Evolutionary conservation across 1,284 basidiomycete genomes (phyloP), one percentile per base, ranked within the genome.

Genomic region (Volvariella volvacea): DNA sequence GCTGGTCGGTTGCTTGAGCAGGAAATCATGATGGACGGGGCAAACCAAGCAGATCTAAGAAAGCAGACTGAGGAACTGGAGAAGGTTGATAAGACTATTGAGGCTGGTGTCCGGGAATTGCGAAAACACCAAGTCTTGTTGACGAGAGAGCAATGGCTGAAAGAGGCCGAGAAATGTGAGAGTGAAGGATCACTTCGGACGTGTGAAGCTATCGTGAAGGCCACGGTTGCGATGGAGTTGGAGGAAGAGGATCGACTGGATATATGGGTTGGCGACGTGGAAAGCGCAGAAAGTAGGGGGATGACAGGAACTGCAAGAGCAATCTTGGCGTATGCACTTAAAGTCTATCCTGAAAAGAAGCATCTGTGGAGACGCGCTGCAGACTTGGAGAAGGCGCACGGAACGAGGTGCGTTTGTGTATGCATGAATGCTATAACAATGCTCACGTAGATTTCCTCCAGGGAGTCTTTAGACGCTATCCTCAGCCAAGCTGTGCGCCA

Each of bases 121-220:
- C 74, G 83, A 39, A 80, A 81, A 48, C 87, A 95, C 49, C 89
- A 93, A 50, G 93, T 93, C 2, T 71, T 96, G 44, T 71, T 98
- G 33, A 90, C 88, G 12, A 73, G 94, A 22, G 96, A 99, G 52
- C 92, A 97, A 62, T 99, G 95, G 95, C 63, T 98, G 43, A 86
- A 88, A 57, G 93, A 98, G 64, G 95, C 95, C 0, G 94, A 98
- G 61, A 76, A 78, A 47, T 95, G 92, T 55, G 96, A 99, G 64
- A 67, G 64, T 4, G 92, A 98, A 50, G 91, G 89, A 1, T 88
- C 84, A 17, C 80, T 83, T 2, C 63, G 89, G 52, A 97, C 93
- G 2, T 92, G 88, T 52, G 90, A 94, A 60, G 94, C 92, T 2
- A 98, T 99, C 54, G 75, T 99, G 49, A 96, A 94, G 63, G 93